Percentiles rank a stretch among this genome's conserved stretches.
phyloP scores from a whole-genome alignment of 345 rosid genomes.

The Salix brachista region DNA sequence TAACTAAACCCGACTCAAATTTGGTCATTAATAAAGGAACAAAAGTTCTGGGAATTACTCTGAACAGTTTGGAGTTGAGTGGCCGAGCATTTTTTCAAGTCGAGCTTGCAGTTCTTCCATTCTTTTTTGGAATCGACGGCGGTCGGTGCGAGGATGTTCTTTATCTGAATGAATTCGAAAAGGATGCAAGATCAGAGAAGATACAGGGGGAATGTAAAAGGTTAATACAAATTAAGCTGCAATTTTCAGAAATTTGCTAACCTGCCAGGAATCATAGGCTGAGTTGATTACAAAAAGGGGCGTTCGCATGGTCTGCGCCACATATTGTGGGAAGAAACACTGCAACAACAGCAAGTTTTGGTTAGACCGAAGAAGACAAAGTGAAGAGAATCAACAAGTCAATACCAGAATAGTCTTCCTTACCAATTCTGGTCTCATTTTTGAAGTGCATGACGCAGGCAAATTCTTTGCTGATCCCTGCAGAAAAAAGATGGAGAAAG shows the following conservation, averaged over 20 bases:
- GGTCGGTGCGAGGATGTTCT: constrained; percentile 32
- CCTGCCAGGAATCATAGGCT: constrained; percentile 99
- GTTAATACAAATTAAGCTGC: too few relatives aligned
- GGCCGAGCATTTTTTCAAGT: constrained; percentile 26
- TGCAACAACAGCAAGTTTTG: constrained; percentile 23
- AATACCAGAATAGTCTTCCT: neutral
- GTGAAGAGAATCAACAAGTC: neutral
- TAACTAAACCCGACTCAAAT: neutral
- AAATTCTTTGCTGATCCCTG: constrained; percentile 87
- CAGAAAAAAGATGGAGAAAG: neutral
- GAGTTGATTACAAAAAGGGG: constrained; percentile 86
- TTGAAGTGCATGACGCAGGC: constrained; percentile 76
- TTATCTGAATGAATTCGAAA: constrained; percentile 8
- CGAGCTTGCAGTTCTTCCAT: constrained; percentile 32
- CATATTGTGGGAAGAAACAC: constrained; percentile 97
- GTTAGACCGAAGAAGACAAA: constrained; percentile 13
- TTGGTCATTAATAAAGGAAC: neutral
- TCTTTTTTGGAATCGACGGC: constrained; percentile 16
- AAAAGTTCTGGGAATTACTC: neutral
- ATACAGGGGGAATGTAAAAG: neutral
- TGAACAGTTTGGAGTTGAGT: constrained; percentile 26
- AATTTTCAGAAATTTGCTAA: constrained; percentile 25
- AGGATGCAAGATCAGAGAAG: neutral
- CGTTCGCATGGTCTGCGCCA: constrained; percentile 56
- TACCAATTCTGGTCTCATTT: constrained; percentile 65